These are phyloP conservation scores for Choiromyces venosus DNA, from an alignment of 495 filamentous ascomycete genomes.

Conservation along the genomic window DNA sequence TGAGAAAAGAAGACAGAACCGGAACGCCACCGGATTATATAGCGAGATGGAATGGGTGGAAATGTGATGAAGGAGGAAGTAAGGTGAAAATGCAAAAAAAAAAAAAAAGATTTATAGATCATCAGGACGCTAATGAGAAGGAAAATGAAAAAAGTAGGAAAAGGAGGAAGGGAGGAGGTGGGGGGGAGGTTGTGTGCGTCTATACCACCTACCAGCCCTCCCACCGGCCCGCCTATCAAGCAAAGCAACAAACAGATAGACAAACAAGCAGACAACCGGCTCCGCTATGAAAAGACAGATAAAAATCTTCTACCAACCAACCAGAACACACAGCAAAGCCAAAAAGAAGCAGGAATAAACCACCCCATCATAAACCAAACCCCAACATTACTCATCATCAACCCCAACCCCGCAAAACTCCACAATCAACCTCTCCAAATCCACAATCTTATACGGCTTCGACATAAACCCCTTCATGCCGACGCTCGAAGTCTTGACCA, in stretches of 20 bases:
- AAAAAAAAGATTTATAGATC: background rate
- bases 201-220: constrained; percentile 27
- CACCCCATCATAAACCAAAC: constrained; percentile 10
- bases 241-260: constrained; percentile 18
- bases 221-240: too few relatives aligned
- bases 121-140: constrained; percentile 6
- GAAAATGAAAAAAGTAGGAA: constrained; percentile 15
- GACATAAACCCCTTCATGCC: constrained; percentile 75
- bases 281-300: constrained; percentile 14
- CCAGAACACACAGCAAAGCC: constrained; percentile 20
- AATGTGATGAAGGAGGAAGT: background rate
- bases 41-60: background rate
- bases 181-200: constrained; percentile 22
- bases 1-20: background rate
- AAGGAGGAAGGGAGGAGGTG: constrained; percentile 23
- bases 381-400: constrained; percentile 12
- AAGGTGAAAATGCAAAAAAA: background rate
- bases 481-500: constrained; percentile 58
- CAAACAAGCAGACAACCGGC: constrained; percentile 23
- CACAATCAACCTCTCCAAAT: constrained; percentile 62
- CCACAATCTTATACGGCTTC: constrained; percentile 69
- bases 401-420: constrained; percentile 51
- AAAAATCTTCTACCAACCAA: constrained; percentile 27
- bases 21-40: background rate
- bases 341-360: constrained; percentile 11